phyloP scores from a whole-genome alignment of 352 stramenopile species.

The Elongisporangium prolatum region DNA sequence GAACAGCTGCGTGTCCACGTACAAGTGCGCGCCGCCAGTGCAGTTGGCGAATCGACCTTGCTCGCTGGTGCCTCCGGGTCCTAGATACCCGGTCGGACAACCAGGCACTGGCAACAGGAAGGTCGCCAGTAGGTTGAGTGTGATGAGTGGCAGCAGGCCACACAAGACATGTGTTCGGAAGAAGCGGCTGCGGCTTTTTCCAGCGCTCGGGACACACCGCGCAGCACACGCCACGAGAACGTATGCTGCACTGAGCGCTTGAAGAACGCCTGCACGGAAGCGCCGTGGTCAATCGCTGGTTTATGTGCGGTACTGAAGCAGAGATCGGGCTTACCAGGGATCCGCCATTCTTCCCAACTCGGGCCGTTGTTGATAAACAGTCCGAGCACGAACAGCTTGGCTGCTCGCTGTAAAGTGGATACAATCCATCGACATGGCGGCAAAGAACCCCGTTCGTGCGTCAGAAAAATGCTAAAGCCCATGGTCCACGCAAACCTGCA shows the following conservation, averaged over 20 bases:
- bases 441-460: background rate
- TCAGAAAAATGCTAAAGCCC: slow-evolving; percentile 53
- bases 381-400: slow-evolving; percentile 58
- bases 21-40: slow-evolving; percentile 74
- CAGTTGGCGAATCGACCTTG: slow-evolving; percentile 43
- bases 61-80: slow-evolving; percentile 53
- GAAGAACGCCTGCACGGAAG: slow-evolving; percentile 43
- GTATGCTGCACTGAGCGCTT: slow-evolving; percentile 55
- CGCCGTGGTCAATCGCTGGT: background rate
- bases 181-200: background rate
- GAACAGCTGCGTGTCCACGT: slow-evolving; percentile 63
- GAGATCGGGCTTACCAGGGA: slow-evolving; percentile 31
- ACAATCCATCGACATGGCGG: background rate
- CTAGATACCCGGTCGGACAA: slow-evolving; percentile 72
- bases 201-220: background rate
- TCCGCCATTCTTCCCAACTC: slow-evolving; percentile 50
- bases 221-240: slow-evolving; percentile 21
- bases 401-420: slow-evolving; percentile 16
- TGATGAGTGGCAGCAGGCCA: slow-evolving; percentile 29
- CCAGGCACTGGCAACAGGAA: slow-evolving; percentile 53
- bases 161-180: slow-evolving; percentile 18
- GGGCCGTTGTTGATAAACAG: slow-evolving; percentile 68
- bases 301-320: background rate
- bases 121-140: slow-evolving; percentile 44
- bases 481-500: slow-evolving; percentile 84